Evolutionary conservation across 2,329 filamentous ascomycete species (phyloP), one percentile per base, ranked within the genome.

Genomic region (Aspergillus oerlinghausenensis): DNA sequence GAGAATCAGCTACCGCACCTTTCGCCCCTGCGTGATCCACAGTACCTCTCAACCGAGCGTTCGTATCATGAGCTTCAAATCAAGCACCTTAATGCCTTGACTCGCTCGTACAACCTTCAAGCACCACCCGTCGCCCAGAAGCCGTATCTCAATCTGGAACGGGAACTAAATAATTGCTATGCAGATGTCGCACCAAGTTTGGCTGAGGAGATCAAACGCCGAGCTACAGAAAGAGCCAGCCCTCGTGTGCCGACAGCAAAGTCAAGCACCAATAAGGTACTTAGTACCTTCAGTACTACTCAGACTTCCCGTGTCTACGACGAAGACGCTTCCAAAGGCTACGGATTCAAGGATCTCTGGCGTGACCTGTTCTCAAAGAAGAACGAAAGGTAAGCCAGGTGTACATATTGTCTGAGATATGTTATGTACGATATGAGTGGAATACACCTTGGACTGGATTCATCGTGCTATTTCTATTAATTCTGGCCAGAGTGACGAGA

Each of bases 31-130:
- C 87, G 94, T 35, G 91, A 97, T 64, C 77, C 85, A 0, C 76
- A 82, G 1, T 97, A 93, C 88, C 83, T 94, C 61, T 75, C 79
- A 21, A 82, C 84, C 5, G 91, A 97, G 72, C 75, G 77, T 3
- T 80, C 86, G 6, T 97, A 96, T 75, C 85, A 92, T 70, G 84
- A 82, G 42, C 81, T 94, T 4, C 84, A 90, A 4, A 83, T 99
- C 62, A 82, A 83, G 49, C 85, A 90, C 55, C 84, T 97, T 55
- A 97, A 97, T 73, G 74, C 77, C 29, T 80, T 95, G 50, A 88
- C 91, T 7, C 84, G 94, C 26, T 89, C 89, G 14, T 99, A 99
- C 78, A 97, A 97, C 66, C 83, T 97, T 3, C 93, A 96, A 86
- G 93, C 94, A 0, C 94, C 94, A 0, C 88, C 91, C 54, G 81